phyloP scores from a whole-genome alignment of 2,329 filamentous ascomycete species.

The Calonectria hawksworthii region DNA sequence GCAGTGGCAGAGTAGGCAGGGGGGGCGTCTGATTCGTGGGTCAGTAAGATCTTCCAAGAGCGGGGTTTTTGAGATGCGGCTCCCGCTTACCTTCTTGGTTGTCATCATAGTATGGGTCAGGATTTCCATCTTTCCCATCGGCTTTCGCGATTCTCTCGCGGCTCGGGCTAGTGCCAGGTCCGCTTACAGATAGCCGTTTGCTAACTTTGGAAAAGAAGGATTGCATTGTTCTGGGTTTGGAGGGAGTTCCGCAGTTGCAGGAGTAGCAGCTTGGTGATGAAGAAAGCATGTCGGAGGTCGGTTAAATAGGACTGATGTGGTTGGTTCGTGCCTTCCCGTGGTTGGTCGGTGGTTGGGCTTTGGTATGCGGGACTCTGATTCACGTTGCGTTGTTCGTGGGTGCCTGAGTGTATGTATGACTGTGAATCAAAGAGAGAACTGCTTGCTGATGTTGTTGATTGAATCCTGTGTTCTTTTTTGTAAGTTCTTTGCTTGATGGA shows the following conservation, averaged over 20 bases:
- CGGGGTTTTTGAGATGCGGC: background rate
- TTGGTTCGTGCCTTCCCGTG: background rate
- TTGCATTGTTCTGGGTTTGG: background rate
- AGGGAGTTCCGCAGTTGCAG: too few species aligned
- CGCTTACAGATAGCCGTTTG: background rate
- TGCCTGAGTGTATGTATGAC: too few species aligned
- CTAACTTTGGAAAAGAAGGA: background rate
- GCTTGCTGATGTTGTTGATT: too few species aligned
- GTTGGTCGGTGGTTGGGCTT: too few species aligned
- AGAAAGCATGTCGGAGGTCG: background rate
- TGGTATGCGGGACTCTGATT: too few species aligned
- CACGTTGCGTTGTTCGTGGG: too few species aligned
- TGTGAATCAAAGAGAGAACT: too few species aligned
- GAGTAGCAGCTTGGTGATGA: background rate
- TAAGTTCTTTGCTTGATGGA: background rate
- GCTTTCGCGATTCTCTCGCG: constrained; percentile 5
- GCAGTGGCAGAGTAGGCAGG: constrained; percentile 50
- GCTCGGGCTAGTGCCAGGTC: background rate
- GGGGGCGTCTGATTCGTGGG: constrained; percentile 44
- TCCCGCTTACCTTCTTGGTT: background rate
- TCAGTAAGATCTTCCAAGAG: background rate
- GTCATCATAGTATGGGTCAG: background rate
- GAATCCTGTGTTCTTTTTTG: background rate
- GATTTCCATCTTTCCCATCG: constrained; percentile 20
- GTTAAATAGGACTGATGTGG: background rate